Percentiles rank a stretch among this genome's conserved stretches.
These are phyloP conservation scores for Umbilicaria muhlenbergii DNA, from an alignment of 495 filamentous ascomycete genomes.

Conservation along the genomic window DNA sequence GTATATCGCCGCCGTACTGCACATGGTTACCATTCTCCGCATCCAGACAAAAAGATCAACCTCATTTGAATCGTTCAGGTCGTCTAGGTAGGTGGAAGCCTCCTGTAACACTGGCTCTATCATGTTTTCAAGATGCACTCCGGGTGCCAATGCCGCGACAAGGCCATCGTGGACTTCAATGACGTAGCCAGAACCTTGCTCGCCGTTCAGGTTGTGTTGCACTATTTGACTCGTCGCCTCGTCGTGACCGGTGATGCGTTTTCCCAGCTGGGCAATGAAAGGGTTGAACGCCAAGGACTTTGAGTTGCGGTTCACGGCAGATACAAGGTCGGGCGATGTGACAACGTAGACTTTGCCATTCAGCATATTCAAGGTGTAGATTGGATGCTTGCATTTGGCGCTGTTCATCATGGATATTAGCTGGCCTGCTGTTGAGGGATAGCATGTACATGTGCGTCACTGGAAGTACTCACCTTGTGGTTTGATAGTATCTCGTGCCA, in stretches of 20 bases:
- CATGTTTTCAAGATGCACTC: neutral
- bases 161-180: neutral
- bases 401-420: neutral
- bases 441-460: neutral
- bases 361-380: conserved; percentile 28
- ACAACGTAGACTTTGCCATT: conserved; percentile 29
- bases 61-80: neutral
- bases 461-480: conserved; percentile 1
- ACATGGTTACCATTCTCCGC: neutral
- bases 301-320: conserved; percentile 25
- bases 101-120: neutral
- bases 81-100: neutral
- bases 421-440: neutral
- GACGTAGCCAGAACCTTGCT: neutral
- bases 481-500: conserved; percentile 10
- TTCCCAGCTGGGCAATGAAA: conserved; percentile 9
- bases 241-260: conserved; percentile 6
- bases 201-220: conserved; percentile 3
- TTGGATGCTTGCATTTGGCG: conserved; percentile 15
- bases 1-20: conserved; percentile 1
- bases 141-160: neutral
- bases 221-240: conserved; percentile 1
- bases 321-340: conserved; percentile 24
- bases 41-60: conserved; percentile 2
- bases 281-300: conserved; percentile 27